Base-by-base conservation (phyloP, 371 early-diverging fungal genomes). In the Fennellomyces sp. region DNA sequence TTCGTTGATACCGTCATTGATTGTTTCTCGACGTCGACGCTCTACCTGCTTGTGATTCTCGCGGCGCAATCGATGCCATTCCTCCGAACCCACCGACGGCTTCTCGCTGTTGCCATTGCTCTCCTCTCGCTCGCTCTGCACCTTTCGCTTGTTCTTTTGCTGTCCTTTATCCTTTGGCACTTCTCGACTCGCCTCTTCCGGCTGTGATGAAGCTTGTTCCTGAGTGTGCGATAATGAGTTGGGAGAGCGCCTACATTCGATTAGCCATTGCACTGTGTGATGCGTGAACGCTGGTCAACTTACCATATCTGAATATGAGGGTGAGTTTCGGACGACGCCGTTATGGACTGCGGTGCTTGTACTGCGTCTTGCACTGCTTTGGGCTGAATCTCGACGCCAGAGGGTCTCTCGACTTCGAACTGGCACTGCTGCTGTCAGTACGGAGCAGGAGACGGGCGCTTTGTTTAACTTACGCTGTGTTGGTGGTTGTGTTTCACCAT, bases 41-140 rank as follows among this genome's bases (percentile, higher is more conserved):
- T 97, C 98, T 3, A 97, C 95, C 56, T 93, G 89, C 75, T 96
- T 96, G 75, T 96, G 98, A 68, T 88, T 94, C 57, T 94, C 92
- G 3, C 91, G 83, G 30, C 94, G 90, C 55, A 81, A 63, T 23
- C 81, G 77, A 60, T 91, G 83, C 96, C 95, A 95, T 60, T 93
- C 94, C 12, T 84, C 88, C 7, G 88, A 85, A 6, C 95, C 95
- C 0, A 66, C 80, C 0, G 73, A 56, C n/a, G 10, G n/a, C 45
- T 21, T 1, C 45, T 45, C 23, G 45, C 10, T 17, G 10, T 45
- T 45, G 45, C n/a, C 23, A 10, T 21, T 39, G 39, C 17, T 39
- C 21, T 45, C 35, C 35, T 33, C 13, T 33, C 35, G 35, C 35
- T n/a, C n/a, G n/a, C n/a, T n/a, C n/a, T 39, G 39, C 39, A 39